Evolutionary conservation across 2,329 filamentous ascomycete species (phyloP), one percentile per base, ranked within the genome.

Genomic region (Aspergillus versicolor): DNA sequence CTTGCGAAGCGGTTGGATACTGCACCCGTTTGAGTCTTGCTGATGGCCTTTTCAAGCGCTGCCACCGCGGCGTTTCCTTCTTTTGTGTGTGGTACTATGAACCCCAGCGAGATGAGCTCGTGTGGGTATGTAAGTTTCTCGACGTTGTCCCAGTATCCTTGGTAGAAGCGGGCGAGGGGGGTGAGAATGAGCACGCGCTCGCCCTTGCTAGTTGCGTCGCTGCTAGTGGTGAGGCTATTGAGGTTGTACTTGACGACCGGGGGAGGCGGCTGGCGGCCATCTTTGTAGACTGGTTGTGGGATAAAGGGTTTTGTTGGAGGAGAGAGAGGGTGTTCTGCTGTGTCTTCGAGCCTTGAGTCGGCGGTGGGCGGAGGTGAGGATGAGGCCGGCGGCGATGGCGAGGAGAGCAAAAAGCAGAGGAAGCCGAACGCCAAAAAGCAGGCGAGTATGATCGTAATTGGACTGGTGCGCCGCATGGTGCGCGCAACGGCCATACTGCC

Each of bases 91-190:
- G 94, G 94, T 27, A 96, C 87, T 70, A 99, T 97, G 78, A 97
- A 99, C 40, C 91, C 94, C 27, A 99, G 82, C 1, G 91, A 95
- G 70, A 99, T 95, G 62, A 97, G 85, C 58, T 96, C 90, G 77
- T 97, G 94, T 3, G 94, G 94, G 73, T 97, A 99, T 68, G 78
- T 83, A 55, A 99, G 83, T 71, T 85, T 85, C 64, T 92, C 74
- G 27, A 99, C 81, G 68, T 97, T 99, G 73, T 95, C 88, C 93
- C 94, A 99, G 80, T 97, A 99, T 65, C 84, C 87, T 67, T 90
- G 88, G 76, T 97, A 97, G 81, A 97, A 99, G 61, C 90, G 86
- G 32, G 91, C 89, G 77, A 99, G 87, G 9, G 94, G 94, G 1
- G 94, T 97, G 59, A 99, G 84, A 70, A 99, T 90, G 54, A 99